phyloP scores from a whole-genome alignment of 2,329 filamentous ascomycete genomes.

The Aspergillus melleus region DNA sequence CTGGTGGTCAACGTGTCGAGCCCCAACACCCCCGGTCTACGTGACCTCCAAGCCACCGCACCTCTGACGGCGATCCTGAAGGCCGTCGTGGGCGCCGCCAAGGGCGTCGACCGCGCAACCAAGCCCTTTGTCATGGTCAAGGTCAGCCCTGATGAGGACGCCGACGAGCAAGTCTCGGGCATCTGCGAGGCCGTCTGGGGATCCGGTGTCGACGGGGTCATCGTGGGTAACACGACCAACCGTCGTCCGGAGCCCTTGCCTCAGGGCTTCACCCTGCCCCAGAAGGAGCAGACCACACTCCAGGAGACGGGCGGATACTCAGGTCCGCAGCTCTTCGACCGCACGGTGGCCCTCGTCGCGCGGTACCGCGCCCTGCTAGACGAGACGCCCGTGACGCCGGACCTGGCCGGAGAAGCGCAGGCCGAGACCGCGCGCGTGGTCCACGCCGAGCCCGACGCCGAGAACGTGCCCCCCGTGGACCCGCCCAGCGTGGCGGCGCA shows the following conservation, averaged over 20 bases:
- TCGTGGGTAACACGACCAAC: conserved; percentile 97
- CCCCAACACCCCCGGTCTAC: conserved; percentile 89
- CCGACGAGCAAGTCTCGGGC: conserved; percentile 77
- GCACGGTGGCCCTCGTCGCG: conserved; percentile 74
- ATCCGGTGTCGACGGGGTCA: conserved; percentile 89
- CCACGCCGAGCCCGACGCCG: conserved; percentile 22
- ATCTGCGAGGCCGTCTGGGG: conserved; percentile 82
- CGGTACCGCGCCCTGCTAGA: conserved; percentile 74
- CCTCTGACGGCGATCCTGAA: conserved; percentile 78
- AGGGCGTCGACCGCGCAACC: conserved; percentile 65
- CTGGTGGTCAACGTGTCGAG: conserved; percentile 98
- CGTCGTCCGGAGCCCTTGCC: conserved; percentile 71
- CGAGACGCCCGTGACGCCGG: conserved; percentile 36
- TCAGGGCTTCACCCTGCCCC: conserved; percentile 62
- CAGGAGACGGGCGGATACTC: conserved; percentile 85
- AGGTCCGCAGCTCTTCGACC: conserved; percentile 82
- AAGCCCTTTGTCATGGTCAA: conserved; percentile 94
- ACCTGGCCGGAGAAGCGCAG: conserved; percentile 12
- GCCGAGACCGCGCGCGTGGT: conserved; percentile 12
- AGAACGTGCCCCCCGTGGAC: conserved; percentile 20
- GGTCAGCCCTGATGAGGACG: conserved; percentile 93
- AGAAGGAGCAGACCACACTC: conserved; percentile 66
- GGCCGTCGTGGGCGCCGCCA: conserved; percentile 79
- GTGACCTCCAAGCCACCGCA: conserved; percentile 80
- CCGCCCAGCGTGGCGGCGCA: conserved; percentile 14